Evolutionary conservation across 2,329 filamentous ascomycete species (phyloP), one percentile per base, ranked within the genome.

Genomic region (Colletotrichum costaricense): DNA sequence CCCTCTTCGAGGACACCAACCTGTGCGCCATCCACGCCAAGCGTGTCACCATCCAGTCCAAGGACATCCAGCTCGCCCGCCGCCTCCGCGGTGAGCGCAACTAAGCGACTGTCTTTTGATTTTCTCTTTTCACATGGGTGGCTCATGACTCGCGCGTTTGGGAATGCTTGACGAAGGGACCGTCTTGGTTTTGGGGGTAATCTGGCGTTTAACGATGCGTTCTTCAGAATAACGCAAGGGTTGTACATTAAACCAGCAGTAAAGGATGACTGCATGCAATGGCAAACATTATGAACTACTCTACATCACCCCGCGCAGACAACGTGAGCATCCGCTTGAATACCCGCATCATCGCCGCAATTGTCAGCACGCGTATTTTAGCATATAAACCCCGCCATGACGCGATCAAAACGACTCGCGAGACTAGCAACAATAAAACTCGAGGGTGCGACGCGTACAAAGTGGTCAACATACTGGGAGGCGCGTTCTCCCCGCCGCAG

Each of bases 11-110:
- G 87, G 96, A 98, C 84, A 98, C 96, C 88, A 98, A 98, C 89
- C 88, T 98, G 66, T 98, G 96, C 88, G 96, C 97, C 82, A 98
- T 98, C 86, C 97, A 98, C 88, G 96, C 97, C 87, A 98, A 98
- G 92, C 95, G 97, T 88, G 97, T 98, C 82, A 98, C 96, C 82
- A 98, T 98, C 87, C 96, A 96, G 87, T 93, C 92, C 78, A 98
- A 98, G 90, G 96, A 98, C 81, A 98, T 98, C 83, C 96, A 98
- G 88, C 92, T 98, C 63, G 95, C 96, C 81, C 94, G 97, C 79
- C 94, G 97, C 82, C 94, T 99, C 82, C 94, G 97, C 81, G 97
- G 97, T 78, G 95, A 97, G 89, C 93, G 94, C 85, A 95, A 94
- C 89, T 96, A 91, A 91, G 85, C 75, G 74, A 49, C 74, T 60